Evolutionary conservation across 768 basidiomycete genomes (phyloP), one percentile per base, ranked within the genome.

Genomic region (Auriscalpium orientale): DNA sequence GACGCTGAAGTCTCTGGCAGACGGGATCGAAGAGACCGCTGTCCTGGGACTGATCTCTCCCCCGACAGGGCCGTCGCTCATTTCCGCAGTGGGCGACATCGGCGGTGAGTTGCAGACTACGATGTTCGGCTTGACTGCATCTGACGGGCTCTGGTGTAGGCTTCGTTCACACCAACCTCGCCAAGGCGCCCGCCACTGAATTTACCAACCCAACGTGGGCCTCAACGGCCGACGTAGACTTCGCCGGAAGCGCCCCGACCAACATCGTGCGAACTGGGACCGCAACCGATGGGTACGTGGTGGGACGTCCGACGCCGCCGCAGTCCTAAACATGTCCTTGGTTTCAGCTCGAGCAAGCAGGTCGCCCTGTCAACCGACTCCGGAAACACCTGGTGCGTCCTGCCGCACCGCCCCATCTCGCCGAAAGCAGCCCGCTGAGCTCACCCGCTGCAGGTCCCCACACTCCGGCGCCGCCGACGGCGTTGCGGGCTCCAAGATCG

Each of bases 1-100:
- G 22, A 79, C 82, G 0, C 68, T 87, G 53, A 72, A 79, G 49
- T 79, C 80, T 0, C 69, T 84, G 35, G 84, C 84, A 1, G 79
- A 83, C 61, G 85, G 85, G 5, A 73, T 87, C 15, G 84, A 87
- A 68, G 82, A 87, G 65, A 82, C 79, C 0, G 72, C 83, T 12
- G 74, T 85, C 4, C 75, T 75, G 55, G 77, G 73, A 20, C 62
- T 87, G 51, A 79, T 85, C 56, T 83, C 83, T 7, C 83, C 83
- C 5, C 82, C 83, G 1, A 71, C 70, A n/a, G 84, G 84, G 3
- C 77, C 83, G 3, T 64, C 68, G 21, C 73, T 87, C 35, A 67
- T 85, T 9, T 84, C 82, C 8, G 79, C 77, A 20, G 75, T 84
- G 33, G 76, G 75, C 34, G 81, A 85, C 60, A 68, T 79, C 44